These are phyloP conservation scores for Lathyrus oleraceus DNA, from an alignment of 306 rosid species.

Conservation along the genomic window DNA sequence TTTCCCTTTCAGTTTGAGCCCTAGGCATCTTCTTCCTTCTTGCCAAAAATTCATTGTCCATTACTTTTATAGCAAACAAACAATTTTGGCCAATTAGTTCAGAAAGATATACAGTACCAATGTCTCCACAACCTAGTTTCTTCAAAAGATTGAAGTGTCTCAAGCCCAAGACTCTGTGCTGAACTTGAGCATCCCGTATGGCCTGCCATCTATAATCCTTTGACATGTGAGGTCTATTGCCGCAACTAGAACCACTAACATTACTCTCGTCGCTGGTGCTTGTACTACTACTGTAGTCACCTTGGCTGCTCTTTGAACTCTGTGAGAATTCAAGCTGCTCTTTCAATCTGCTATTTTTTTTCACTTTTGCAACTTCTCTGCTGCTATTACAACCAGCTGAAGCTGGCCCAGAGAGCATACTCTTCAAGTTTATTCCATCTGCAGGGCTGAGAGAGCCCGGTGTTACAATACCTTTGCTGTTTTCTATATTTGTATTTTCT, in stretches of 20 bases:
- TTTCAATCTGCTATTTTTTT: slow-evolving; percentile 51
- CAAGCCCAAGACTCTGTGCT: slow-evolving; percentile 73
- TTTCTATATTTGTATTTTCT: slow-evolving; percentile 47
- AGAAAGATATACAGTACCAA: slow-evolving; percentile 97
- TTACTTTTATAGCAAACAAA: slow-evolving; percentile 92
- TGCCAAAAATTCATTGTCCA: slow-evolving; percentile 96
- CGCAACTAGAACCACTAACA: slow-evolving; percentile 81
- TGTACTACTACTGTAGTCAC: slow-evolving; percentile 92
- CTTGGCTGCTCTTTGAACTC: slow-evolving; percentile 96
- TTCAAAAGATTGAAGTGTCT: slow-evolving; percentile 87
- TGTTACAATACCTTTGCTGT: slow-evolving; percentile 43
- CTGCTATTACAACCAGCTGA: slow-evolving; percentile 42
- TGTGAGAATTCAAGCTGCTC: slow-evolving; percentile 91
- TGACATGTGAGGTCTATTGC: slow-evolving; percentile 98
- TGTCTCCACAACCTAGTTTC: slow-evolving; percentile 99
- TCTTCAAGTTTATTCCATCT: slow-evolving; percentile 46
- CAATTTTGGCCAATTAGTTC: slow-evolving; percentile 76
- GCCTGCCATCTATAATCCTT: slow-evolving; percentile 98
- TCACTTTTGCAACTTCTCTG: slow-evolving; percentile 50
- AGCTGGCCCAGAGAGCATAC: slow-evolving; percentile 37
- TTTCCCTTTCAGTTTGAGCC: slow-evolving; percentile 97
- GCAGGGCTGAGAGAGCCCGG: slow-evolving; percentile 39
- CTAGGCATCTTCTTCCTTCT: slow-evolving; percentile 97
- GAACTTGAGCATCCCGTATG: slow-evolving; percentile 63
- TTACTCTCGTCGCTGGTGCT: slow-evolving; percentile 94